phyloP scores from a whole-genome alignment of 2,329 filamentous ascomycete genomes.

The Colletotrichum brevisporum region DNA sequence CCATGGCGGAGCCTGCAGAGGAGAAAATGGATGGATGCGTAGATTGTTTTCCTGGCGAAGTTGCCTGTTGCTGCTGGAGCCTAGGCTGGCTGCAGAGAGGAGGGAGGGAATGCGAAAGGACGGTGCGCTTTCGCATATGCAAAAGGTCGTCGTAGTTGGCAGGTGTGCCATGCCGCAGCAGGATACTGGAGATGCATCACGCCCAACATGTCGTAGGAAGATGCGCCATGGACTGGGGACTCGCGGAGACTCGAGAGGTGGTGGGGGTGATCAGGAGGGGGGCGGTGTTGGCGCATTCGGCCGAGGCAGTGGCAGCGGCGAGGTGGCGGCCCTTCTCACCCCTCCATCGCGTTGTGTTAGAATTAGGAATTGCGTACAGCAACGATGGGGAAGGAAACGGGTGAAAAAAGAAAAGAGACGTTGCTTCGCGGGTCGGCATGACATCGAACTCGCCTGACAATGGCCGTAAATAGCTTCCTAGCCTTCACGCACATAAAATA shows the following conservation, averaged over 20 bases:
- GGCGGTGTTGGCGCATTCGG: slow-evolving; percentile 20
- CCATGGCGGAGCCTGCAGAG: slow-evolving; percentile 7
- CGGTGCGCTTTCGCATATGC: background rate
- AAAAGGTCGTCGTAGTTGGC: background rate
- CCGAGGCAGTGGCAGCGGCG: slow-evolving; percentile 18
- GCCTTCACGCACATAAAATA: no score
- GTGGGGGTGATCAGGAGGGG: slow-evolving; percentile 13
- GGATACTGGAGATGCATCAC: background rate
- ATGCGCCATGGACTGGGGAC: background rate
- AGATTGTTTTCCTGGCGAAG: background rate
- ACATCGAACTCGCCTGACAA: slow-evolving; percentile 37
- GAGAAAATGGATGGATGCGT: background rate
- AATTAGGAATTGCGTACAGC: slow-evolving; percentile 29
- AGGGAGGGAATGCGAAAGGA: background rate
- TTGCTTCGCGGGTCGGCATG: slow-evolving; percentile 19
- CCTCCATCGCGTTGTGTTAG: background rate
- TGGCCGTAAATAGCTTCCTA: slow-evolving; percentile 8
- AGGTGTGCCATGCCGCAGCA: background rate
- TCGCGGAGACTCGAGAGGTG: background rate
- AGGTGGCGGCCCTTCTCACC: slow-evolving; percentile 7
- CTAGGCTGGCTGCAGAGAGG: background rate
- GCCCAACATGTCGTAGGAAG: background rate
- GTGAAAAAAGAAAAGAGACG: slow-evolving; percentile 32
- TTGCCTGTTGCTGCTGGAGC: no score
- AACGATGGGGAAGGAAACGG: slow-evolving; percentile 24